Evolutionary conservation across 2,329 filamentous ascomycete genomes (phyloP).

Genomic region (Fusarium sp.): DNA sequence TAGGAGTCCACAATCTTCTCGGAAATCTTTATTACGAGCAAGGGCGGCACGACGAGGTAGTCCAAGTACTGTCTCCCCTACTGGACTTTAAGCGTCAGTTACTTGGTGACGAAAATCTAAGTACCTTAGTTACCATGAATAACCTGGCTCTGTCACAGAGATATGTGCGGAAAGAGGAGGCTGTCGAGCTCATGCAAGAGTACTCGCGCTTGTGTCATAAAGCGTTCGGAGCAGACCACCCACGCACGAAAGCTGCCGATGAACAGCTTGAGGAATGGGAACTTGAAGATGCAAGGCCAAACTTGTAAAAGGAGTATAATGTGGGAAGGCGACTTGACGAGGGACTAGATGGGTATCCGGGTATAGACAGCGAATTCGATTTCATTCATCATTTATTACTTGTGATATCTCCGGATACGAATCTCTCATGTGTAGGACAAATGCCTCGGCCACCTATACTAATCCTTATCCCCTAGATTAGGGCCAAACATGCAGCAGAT

Average conservation of each 20-base stretch:
- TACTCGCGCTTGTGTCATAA: background rate
- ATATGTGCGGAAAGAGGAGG: background rate
- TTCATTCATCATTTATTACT: background rate
- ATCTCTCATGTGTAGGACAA: background rate
- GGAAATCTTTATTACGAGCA: background rate
- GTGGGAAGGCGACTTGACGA: background rate
- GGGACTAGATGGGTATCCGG: background rate
- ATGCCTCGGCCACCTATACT: background rate
- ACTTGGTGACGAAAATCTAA: background rate
- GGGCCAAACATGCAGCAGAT: background rate
- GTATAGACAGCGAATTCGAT: background rate
- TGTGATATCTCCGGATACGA: background rate
- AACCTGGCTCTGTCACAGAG: background rate
- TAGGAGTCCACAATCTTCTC: fast-evolving
- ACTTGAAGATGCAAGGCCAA: background rate
- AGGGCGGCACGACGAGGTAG: background rate
- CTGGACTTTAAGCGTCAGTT: background rate
- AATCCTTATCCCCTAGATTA: background rate
- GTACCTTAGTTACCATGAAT: background rate
- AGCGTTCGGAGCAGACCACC: background rate
- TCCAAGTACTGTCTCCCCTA: background rate
- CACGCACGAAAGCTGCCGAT: background rate
- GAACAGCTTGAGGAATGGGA: background rate
- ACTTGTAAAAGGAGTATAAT: background rate
- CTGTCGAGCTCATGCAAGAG: background rate